Conservation (phyloP, 768 basidiomycete species). For the Pleurotus eryngii region DNA sequence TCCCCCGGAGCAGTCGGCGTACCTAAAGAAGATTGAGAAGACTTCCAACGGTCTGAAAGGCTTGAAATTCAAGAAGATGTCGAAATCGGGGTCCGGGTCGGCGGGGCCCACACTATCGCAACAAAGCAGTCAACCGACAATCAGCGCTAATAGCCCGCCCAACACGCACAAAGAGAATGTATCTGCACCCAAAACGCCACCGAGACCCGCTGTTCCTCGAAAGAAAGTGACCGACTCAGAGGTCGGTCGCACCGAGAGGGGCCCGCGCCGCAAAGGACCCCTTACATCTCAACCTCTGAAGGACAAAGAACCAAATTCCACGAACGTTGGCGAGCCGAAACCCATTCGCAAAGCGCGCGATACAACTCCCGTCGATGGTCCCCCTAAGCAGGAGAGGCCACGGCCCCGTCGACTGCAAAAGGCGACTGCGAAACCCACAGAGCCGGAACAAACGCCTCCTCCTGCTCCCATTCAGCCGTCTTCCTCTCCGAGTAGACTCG, state of each 20-base stretch:
- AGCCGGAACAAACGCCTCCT: neutral
- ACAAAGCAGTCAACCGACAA: conserved; percentile 8
- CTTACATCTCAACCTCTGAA: neutral
- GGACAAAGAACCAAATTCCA: neutral
- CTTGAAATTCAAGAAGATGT: conserved; percentile 36
- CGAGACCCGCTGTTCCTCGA: too few relatives aligned
- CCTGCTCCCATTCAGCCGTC: neutral
- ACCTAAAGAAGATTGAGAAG: conserved; percentile 7
- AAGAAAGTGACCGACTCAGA: neutral
- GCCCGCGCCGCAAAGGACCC: neutral
- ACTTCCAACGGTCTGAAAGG: conserved; percentile 13
- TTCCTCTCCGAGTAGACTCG: neutral
- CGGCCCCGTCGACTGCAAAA: neutral
- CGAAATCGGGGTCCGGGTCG: conserved; percentile 10
- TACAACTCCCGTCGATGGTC: neutral
- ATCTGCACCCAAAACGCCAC: neutral
- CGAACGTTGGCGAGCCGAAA: neutral
- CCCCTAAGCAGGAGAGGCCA: neutral
- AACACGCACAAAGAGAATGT: neutral
- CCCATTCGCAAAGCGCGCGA: too few relatives aligned
- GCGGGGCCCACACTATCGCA: neutral
- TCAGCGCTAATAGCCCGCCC: conserved; percentile 1
- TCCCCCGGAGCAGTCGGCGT: neutral
- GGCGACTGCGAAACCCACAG: neutral
- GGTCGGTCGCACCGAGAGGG: neutral